A percentile compares a stretch with the other conserved stretches of the same genome.
Evolutionary conservation across 257 asterid genomes (phyloP).

Genomic region (Jasminum sambac): DNA sequence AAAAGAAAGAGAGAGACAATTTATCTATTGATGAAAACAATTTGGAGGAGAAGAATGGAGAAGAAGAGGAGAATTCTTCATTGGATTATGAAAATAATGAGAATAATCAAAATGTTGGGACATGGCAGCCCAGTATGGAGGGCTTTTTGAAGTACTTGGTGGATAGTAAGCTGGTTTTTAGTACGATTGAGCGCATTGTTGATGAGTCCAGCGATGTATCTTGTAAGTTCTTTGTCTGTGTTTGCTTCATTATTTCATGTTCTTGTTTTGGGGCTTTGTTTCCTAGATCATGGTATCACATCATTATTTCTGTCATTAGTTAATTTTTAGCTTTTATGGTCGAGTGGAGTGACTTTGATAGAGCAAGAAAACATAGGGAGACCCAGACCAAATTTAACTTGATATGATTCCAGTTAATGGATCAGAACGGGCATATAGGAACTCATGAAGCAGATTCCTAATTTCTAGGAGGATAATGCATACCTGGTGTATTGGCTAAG

Average conservation of each 20-base stretch:
- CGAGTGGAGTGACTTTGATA: neutral
- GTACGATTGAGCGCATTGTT: slow-evolving; percentile 83
- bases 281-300: neutral
- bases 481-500: neutral
- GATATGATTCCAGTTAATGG: neutral
- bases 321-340: neutral
- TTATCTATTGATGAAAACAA: slow-evolving; percentile 15
- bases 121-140: slow-evolving; percentile 77
- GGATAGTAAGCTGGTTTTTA: slow-evolving; percentile 72
- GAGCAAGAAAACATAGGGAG: neutral
- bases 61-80: slow-evolving; percentile 24
- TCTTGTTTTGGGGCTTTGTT: neutral
- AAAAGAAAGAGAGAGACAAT: slow-evolving; percentile 20
- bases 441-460: neutral
- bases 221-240: slow-evolving; percentile 45
- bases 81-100: slow-evolving; percentile 23
- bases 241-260: neutral
- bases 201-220: slow-evolving; percentile 92
- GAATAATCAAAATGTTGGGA: slow-evolving; percentile 32
- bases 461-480: neutral
- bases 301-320: neutral
- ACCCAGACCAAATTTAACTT: neutral
- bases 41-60: slow-evolving; percentile 25
- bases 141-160: slow-evolving; percentile 84
- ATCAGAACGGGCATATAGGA: neutral